A percentile compares a stretch with the other conserved stretches of the same genome.
Evolutionary conservation across 306 rosid genomes (phyloP).

Genomic region (Quercus mongolica): DNA sequence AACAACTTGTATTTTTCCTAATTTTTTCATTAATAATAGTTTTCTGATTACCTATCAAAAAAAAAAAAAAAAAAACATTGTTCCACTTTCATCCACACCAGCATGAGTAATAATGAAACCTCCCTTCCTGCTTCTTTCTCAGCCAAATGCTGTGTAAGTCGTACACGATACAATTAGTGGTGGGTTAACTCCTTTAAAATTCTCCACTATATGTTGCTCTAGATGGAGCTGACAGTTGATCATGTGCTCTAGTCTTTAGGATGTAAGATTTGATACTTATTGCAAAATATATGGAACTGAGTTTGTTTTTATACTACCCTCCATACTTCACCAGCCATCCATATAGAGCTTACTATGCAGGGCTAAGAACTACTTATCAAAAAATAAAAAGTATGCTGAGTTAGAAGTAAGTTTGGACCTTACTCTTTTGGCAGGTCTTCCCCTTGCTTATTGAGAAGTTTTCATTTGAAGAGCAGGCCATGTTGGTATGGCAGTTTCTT

Average conservation of each 20-base stretch:
- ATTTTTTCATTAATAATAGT: no score
- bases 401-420: background rate
- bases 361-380: background rate
- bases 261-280: background rate
- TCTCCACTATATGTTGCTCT: background rate
- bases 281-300: background rate
- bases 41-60: no score
- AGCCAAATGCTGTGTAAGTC: background rate
- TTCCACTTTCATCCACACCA: background rate
- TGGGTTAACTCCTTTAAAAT: background rate
- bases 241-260: background rate
- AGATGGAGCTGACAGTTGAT: background rate
- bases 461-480: conserved; percentile 32
- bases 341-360: background rate
- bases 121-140: background rate
- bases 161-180: background rate
- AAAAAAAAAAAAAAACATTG: background rate
- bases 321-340: background rate
- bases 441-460: conserved; percentile 33
- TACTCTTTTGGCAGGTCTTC: conserved; percentile 28
- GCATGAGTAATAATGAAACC: background rate
- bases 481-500: conserved; percentile 31
- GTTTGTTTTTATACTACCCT: background rate
- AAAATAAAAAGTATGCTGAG: background rate
- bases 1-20: no score